phyloP scores from a whole-genome alignment of 2,329 filamentous ascomycete species.

The Colletotrichum magnum region DNA sequence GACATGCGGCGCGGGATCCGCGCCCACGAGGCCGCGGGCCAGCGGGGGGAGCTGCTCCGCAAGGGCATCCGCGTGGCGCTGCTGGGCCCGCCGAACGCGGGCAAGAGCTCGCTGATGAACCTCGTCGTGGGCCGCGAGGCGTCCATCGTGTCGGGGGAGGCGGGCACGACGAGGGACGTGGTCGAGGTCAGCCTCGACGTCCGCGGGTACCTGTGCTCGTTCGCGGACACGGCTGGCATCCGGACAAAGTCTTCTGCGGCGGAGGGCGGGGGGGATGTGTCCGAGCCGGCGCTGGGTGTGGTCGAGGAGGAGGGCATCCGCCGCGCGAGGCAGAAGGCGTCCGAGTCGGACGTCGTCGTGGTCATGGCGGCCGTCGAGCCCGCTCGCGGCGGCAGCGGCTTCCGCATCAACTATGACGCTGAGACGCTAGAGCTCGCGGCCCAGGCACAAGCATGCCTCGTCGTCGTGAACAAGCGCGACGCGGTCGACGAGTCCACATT shows the following conservation, averaged over 20 bases:
- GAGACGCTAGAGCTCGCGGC: conserved; percentile 70
- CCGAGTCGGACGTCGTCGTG: conserved; percentile 88
- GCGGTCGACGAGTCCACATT: conserved; percentile 54
- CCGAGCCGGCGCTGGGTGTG: conserved; percentile 69
- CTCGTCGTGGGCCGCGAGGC: conserved; percentile 91
- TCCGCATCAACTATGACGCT: conserved; percentile 65
- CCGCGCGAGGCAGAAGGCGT: conserved; percentile 84
- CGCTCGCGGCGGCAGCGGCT: conserved; percentile 46
- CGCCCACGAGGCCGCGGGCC: conserved; percentile 81
- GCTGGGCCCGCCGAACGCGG: conserved; percentile 91
- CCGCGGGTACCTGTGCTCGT: conserved; percentile 89
- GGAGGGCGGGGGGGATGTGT: conserved; percentile 40
- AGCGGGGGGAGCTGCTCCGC: conserved; percentile 85
- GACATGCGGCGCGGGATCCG: conserved; percentile 74
- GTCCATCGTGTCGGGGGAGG: conserved; percentile 93
- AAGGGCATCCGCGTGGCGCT: conserved; percentile 90
- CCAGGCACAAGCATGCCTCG: conserved; percentile 62
- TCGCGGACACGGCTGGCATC: conserved; percentile 95
- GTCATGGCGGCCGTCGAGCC: conserved; percentile 82
- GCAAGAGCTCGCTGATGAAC: conserved; percentile 96
- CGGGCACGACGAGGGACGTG: conserved; percentile 93
- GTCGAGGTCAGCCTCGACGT: conserved; percentile 93
- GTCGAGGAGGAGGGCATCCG: conserved; percentile 93
- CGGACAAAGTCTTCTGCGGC: conserved; percentile 59
- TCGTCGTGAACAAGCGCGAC: conserved; percentile 77